phyloP scores from a whole-genome alignment of 2,329 filamentous ascomycete genomes.

The Aureobasidium sp. region DNA sequence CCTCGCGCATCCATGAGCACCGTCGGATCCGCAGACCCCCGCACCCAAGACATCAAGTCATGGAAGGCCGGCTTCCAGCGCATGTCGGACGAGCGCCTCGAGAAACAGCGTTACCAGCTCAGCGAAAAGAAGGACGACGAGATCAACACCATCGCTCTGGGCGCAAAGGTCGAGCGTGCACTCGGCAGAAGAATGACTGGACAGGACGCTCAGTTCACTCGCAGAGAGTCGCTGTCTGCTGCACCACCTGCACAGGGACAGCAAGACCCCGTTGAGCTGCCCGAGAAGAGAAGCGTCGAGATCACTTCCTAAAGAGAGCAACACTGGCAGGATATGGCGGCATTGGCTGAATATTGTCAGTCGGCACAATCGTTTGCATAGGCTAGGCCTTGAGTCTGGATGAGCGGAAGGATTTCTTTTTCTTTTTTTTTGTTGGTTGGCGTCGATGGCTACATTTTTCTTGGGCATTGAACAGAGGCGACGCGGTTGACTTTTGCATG shows the following conservation, averaged over 20 bases:
- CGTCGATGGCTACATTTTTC: not conserved
- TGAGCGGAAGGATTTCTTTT: not conserved
- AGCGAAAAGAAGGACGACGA: constrained; percentile 72
- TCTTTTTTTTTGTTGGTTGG: not conserved
- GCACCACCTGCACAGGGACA: constrained; percentile 24
- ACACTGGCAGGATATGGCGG: not conserved
- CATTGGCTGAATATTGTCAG: not conserved
- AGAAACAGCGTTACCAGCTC: constrained; percentile 71
- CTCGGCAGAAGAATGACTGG: constrained; percentile 76
- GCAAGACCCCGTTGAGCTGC: constrained; percentile 3
- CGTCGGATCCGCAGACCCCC: constrained; percentile 34
- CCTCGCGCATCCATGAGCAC: constrained; percentile 21
- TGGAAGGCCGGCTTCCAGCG: constrained; percentile 75
- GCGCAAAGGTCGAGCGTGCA: constrained; percentile 83
- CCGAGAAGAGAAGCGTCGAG: constrained; percentile 12
- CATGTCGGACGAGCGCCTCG: constrained; percentile 80
- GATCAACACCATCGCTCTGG: constrained; percentile 76
- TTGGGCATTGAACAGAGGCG: not conserved
- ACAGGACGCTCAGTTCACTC: constrained; percentile 80
- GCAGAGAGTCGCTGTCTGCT: constrained; percentile 23
- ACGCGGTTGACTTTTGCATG: not conserved
- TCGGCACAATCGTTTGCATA: not conserved
- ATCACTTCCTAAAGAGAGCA: not conserved
- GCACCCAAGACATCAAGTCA: constrained; percentile 58
- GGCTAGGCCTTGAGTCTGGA: not conserved